A percentile compares a stretch with the other conserved stretches of the same genome.
Evolutionary conservation across 345 rosid species (phyloP).

Genomic region (Mangifera indica): DNA sequence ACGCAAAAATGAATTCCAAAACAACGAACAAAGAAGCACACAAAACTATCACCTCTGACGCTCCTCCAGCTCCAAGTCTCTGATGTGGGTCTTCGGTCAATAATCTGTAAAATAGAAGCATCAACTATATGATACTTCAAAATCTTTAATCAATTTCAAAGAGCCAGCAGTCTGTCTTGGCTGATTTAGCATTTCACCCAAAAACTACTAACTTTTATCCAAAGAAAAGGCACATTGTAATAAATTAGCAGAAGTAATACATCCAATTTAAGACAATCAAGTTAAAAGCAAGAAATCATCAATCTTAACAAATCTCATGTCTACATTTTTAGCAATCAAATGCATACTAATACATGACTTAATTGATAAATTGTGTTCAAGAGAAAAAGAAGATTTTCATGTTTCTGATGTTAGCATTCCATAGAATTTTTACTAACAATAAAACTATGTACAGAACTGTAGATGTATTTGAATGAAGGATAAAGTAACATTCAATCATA

Average conservation of each 20-base stretch:
- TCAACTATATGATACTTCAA: neutral
- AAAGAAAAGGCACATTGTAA: neutral
- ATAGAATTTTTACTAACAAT: neutral
- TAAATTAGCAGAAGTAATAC: neutral
- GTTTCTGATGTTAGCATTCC: neutral
- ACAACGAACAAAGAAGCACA: neutral
- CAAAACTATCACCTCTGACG: slow-evolving; percentile 65
- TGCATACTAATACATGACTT: neutral
- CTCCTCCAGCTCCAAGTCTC: slow-evolving; percentile 98
- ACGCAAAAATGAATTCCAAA: neutral
- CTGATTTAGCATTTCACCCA: neutral
- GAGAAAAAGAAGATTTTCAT: neutral
- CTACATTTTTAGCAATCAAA: neutral
- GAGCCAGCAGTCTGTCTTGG: neutral
- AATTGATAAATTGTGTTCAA: neutral
- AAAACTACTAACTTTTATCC: too few relatives aligned
- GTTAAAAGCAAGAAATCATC: neutral
- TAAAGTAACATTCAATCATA: too few relatives aligned
- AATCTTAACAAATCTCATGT: neutral
- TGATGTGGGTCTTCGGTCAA: slow-evolving; percentile 95
- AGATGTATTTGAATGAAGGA: too few relatives aligned
- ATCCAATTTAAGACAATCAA: neutral
- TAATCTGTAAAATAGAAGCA: slow-evolving; percentile 49
- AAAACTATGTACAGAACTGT: too few relatives aligned
- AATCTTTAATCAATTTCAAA: slow-evolving; percentile 8